These are phyloP conservation scores for Toxicodendron radicans DNA, from an alignment of 345 rosid species.

Conservation along the genomic window DNA sequence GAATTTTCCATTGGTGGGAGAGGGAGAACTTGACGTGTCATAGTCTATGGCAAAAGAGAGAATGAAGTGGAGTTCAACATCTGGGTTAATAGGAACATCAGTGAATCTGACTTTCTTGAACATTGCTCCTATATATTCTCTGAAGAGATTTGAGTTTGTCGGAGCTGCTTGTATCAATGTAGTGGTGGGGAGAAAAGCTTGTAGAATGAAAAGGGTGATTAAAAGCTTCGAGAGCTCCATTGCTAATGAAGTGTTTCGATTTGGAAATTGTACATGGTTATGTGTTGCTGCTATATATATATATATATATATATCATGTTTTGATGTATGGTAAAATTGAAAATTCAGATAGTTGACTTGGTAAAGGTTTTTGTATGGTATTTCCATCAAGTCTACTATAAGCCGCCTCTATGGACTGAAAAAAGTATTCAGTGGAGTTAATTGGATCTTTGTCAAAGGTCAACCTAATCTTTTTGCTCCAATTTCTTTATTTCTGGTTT, in stretches of 20 bases:
- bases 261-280: no score
- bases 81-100: slow-evolving; percentile 28
- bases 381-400: no score
- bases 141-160: slow-evolving; percentile 20
- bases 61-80: slow-evolving; percentile 35
- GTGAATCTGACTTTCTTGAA: slow-evolving; percentile 31
- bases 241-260: background rate
- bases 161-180: slow-evolving; percentile 8
- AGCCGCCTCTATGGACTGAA: no score
- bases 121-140: slow-evolving; percentile 38
- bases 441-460: no score
- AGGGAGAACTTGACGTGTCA: slow-evolving; percentile 21
- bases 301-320: no score
- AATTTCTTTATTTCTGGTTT: no score
- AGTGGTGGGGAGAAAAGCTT: background rate
- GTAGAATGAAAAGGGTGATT: slow-evolving; percentile 8
- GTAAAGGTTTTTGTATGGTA: no score
- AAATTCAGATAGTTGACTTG: no score
- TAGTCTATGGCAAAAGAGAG: slow-evolving; percentile 45
- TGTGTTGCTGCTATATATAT: no score
- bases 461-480: no score
- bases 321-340: no score
- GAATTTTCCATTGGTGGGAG: slow-evolving; percentile 40
- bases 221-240: slow-evolving; percentile 14
- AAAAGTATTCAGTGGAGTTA: no score